Evolutionary conservation across 441 rosid genomes (phyloP), one percentile per base, ranked within the genome.

Genomic region (Pelargonium myrrhifolium): DNA sequence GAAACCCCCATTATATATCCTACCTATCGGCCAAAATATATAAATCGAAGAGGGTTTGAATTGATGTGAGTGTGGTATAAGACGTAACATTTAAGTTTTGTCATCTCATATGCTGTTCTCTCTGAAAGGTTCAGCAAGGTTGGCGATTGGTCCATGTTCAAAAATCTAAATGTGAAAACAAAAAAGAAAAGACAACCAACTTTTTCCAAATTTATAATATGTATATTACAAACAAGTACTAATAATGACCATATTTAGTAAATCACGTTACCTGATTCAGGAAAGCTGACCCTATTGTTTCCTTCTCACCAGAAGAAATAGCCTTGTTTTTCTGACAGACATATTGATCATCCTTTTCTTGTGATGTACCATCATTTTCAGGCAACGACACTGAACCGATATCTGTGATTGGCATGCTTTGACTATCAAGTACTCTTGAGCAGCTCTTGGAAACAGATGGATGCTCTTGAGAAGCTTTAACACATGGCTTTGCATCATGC

Each of bases 281-380:
- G 84, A 88, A 94, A 59, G 78, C 82, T 67, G 97, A 80, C 71
- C 97, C 98, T 72, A 73, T 85, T 45, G 83, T 79, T 81, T 88
- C 94, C 72, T 84, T 81, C 49, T 81, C 79, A 60, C 74, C 77
- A 40, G 77, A 62, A 71, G 82, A 69, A 68, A 65, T 70, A 71
- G 66, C 66, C 72, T 72, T 65, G 26, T 68, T 74, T 75, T 79
- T 75, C 53, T 68, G 62, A 60, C 53, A 17, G 12, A 62, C 56
- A 63, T 59, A 59, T 47, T 71, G 71, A 22, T 71, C 51, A 9
- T 76, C 73, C 12, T 15, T 71, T 56, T 63, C 43, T 51, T 15
- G 73, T 49, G 66, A n/a, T 55, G 67, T 65, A 53, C 40, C 77
- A 58, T 68, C 76, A 70, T 77, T 80, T 59, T 75, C 64, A 65